These are phyloP conservation scores for Roridomyces roridus DNA, from an alignment of 768 basidiomycete genomes.

Conservation along the genomic window DNA sequence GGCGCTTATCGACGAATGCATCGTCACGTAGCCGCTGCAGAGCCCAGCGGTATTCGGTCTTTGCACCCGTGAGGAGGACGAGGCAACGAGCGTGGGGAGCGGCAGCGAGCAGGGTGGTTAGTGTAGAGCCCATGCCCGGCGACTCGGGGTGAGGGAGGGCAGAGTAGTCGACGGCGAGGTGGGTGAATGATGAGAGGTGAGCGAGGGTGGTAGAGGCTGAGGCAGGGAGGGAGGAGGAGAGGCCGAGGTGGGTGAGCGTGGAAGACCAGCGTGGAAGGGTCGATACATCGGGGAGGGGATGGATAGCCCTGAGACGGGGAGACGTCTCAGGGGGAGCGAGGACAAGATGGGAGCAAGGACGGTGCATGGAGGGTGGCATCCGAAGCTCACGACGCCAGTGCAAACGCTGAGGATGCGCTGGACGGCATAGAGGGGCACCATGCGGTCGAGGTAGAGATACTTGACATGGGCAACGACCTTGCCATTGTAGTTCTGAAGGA, in stretches of 20 bases:
- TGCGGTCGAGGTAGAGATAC: too few species aligned
- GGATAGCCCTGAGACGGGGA: neutral
- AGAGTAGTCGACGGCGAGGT: slow-evolving; percentile 14
- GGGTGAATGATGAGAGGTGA: slow-evolving; percentile 3
- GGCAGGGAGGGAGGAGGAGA: too few species aligned
- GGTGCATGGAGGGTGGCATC: slow-evolving; percentile 6
- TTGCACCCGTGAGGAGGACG: slow-evolving; percentile 3
- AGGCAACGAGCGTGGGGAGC: neutral
- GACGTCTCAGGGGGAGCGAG: slow-evolving; percentile 10
- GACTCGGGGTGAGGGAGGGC: neutral
- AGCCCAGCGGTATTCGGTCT: slow-evolving; percentile 8
- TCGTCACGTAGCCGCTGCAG: slow-evolving; percentile 9
- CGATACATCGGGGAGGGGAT: neutral
- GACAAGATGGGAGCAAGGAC: slow-evolving; percentile 8
- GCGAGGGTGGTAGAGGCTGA: too few species aligned
- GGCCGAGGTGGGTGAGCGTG: too few species aligned
- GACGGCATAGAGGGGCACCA: slow-evolving; percentile 27
- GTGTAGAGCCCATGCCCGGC: slow-evolving; percentile 5
- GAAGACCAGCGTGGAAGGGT: slow-evolving; percentile 12
- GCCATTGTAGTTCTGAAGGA: too few species aligned
- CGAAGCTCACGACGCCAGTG: slow-evolving; percentile 42
- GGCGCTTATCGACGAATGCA: slow-evolving; percentile 7
- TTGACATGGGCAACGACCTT: too few species aligned
- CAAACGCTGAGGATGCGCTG: slow-evolving; percentile 40
- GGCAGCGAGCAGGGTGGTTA: slow-evolving; percentile 1